Percentiles rank a stretch among this genome's conserved stretches.
Conservation (phyloP, 768 basidiomycete genomes). For the Calocybe indica region DNA sequence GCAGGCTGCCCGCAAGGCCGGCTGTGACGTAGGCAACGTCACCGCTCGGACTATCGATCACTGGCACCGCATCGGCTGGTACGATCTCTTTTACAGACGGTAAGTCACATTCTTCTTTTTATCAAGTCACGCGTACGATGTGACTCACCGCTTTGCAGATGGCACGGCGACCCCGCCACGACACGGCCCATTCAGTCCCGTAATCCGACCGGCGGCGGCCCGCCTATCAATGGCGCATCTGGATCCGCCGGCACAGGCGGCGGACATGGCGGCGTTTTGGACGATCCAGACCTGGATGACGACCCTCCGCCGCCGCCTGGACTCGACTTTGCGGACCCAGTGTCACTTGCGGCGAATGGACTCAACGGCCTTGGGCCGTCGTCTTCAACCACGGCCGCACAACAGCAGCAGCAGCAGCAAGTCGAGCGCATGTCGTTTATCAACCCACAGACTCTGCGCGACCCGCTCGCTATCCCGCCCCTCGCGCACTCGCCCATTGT, state of each 20-base stretch:
- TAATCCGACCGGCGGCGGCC: conserved; percentile 20
- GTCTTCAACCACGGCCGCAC: neutral
- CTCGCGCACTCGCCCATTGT: neutral
- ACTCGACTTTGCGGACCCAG: conserved; percentile 37
- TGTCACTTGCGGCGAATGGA: conserved; percentile 21
- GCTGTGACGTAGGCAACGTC: conserved; percentile 69
- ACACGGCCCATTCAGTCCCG: conserved; percentile 41
- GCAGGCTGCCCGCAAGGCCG: conserved; percentile 55
- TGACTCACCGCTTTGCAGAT: conserved; percentile 28
- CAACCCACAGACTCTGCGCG: conserved; percentile 35
- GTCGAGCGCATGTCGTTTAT: conserved; percentile 20
- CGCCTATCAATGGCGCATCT: conserved; percentile 18
- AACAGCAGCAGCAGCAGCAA: conserved; percentile 27
- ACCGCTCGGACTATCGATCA: conserved; percentile 71
- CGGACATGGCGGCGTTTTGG: neutral
- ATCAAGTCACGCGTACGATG: neutral
- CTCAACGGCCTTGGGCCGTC: conserved; percentile 15
- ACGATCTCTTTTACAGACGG: conserved; percentile 66
- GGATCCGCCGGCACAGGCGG: neutral
- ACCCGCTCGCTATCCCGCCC: conserved; percentile 17
- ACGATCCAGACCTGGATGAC: conserved; percentile 42
- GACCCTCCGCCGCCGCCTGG: conserved; percentile 42
- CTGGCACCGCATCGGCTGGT: conserved; percentile 78
- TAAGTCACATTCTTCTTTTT: conserved; percentile 17
- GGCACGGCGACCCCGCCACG: conserved; percentile 62